These are phyloP conservation scores for Helotiales sp. DNA, from an alignment of 2,329 filamentous ascomycete genomes.

Conservation along the genomic window DNA sequence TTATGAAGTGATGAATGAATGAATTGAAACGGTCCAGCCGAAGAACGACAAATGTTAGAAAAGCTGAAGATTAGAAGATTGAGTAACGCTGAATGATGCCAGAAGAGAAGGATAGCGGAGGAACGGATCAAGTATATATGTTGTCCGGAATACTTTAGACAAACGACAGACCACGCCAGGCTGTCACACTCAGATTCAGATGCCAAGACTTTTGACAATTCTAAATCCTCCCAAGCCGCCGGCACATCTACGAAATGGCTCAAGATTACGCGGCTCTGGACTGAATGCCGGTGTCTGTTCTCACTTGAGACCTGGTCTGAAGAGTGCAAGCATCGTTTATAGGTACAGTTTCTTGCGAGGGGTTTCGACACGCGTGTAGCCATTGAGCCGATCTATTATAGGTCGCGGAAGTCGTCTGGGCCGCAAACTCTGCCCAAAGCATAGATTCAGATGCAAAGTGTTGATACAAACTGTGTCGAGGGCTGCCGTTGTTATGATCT, in stretches of 20 bases:
- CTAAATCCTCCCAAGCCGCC: neutral
- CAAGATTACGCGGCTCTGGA: conserved; percentile 7
- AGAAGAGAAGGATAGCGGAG: neutral
- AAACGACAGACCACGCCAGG: neutral
- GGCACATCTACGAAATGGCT: neutral
- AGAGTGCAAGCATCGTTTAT: neutral
- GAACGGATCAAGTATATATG: neutral
- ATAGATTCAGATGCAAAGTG: conserved; percentile 1
- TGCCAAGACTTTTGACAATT: conserved; percentile 6
- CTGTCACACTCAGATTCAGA: conserved; percentile 14
- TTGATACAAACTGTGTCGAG: conserved; percentile 2
- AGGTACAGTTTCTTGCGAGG: neutral
- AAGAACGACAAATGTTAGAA: neutral
- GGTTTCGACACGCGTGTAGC: conserved; percentile 5
- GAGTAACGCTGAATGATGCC: neutral
- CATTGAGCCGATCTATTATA: neutral
- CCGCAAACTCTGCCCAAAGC: neutral
- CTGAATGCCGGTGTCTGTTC: neutral
- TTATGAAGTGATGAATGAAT: neutral
- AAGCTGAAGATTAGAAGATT: neutral
- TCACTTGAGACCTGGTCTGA: conserved; percentile 1
- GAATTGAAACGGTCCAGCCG: conserved; percentile 15
- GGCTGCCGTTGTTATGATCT: neutral
- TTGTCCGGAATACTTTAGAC: neutral
- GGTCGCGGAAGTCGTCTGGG: neutral